Conservation (phyloP, 2,329 filamentous ascomycete genomes). For the Pleurostoma richardsiae region DNA sequence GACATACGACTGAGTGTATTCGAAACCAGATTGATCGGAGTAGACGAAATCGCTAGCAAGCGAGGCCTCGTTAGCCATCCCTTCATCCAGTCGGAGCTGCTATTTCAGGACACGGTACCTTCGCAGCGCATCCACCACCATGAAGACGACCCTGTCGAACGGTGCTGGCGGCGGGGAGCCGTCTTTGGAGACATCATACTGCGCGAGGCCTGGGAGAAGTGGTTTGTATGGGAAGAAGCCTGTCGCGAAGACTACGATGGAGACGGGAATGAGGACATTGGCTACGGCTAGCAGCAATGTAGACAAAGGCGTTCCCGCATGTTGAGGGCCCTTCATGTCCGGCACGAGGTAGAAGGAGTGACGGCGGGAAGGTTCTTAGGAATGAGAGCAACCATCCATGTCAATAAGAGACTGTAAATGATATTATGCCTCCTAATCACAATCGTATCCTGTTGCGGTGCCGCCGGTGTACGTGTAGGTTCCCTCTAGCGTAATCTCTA, state of each 20-base stretch:
- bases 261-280: constrained; percentile 72
- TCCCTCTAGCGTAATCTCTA: no score
- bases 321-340: constrained; percentile 19
- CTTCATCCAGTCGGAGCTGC: constrained; percentile 7
- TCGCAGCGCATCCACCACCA: constrained; percentile 93
- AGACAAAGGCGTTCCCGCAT: constrained; percentile 19
- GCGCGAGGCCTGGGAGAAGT: constrained; percentile 78
- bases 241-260: constrained; percentile 72
- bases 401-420: no score
- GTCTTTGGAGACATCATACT: constrained; percentile 53
- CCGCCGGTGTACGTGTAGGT: no score
- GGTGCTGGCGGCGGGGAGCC: constrained; percentile 57
- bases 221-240: constrained; percentile 99
- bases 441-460: no score
- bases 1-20: constrained; percentile 77
- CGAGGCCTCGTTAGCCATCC: neutral
- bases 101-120: constrained; percentile 48
- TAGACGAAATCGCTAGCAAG: constrained; percentile 83
- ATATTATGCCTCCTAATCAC: no score
- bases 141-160: constrained; percentile 90
- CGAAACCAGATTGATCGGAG: constrained; percentile 71
- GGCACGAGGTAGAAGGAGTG: neutral
- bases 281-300: constrained; percentile 53
- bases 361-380: neutral
- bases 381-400: no score